Evolutionary conservation across 2,329 filamentous ascomycete genomes (phyloP).

Genomic region (Simplicillium sp.): DNA sequence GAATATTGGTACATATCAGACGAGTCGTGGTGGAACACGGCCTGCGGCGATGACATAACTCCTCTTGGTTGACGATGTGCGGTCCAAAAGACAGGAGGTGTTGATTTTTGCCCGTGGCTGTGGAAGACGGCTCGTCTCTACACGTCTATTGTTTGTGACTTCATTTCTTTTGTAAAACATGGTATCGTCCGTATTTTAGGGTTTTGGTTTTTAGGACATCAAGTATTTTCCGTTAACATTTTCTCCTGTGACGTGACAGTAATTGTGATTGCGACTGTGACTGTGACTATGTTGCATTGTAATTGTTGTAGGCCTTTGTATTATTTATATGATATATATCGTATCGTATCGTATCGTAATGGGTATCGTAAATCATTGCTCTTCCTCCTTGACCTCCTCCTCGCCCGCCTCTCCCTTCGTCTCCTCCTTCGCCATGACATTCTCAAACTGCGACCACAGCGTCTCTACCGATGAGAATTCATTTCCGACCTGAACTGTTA

Average conservation of each 20-base stretch:
- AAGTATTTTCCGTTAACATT: neutral
- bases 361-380: conserved; percentile 3
- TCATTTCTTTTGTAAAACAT: conserved; percentile 4
- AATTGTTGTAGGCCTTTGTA: neutral
- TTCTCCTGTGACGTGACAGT: no score
- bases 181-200: conserved; percentile 1
- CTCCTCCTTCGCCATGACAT: conserved; percentile 74
- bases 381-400: conserved; percentile 17
- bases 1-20: no score
- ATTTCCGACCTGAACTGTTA: conserved; percentile 62
- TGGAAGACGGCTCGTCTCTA: conserved; percentile 2
- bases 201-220: neutral
- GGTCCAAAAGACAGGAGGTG: no score
- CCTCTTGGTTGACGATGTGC: no score
- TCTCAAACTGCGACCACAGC: conserved; percentile 94
- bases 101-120: no score
- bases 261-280: no score
- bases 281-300: no score
- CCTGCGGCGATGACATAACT: no score
- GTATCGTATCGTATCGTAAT: neutral
- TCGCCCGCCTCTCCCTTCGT: conserved; percentile 12
- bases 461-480: conserved; percentile 97
- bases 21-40: no score
- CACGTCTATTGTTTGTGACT: conserved; percentile 1
- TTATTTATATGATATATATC: neutral